Conservation (phyloP, 768 basidiomycete species). For the Hygrophorus pudorinus region DNA sequence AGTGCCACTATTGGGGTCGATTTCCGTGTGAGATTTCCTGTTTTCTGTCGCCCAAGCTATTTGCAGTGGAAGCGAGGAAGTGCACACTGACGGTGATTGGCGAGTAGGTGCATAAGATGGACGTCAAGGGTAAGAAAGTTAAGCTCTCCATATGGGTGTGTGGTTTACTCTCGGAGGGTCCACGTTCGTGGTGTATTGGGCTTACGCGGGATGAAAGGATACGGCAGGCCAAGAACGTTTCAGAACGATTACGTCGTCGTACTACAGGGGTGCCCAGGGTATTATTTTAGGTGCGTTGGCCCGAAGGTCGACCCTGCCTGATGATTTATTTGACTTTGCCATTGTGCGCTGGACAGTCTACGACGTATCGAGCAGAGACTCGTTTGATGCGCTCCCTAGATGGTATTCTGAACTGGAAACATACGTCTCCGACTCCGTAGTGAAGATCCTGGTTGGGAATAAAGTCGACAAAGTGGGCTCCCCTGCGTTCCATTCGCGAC, state of each 20-base stretch:
- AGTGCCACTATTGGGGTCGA: slow-evolving; percentile 82
- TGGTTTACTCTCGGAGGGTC: slow-evolving; percentile 5
- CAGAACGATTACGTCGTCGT: slow-evolving; percentile 88
- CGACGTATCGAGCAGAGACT: slow-evolving; percentile 86
- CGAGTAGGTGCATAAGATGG: slow-evolving; percentile 77
- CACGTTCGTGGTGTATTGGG: neutral
- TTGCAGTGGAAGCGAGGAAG: neutral
- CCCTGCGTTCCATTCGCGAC: neutral
- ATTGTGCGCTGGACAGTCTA: slow-evolving; percentile 50
- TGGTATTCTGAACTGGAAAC: slow-evolving; percentile 94
- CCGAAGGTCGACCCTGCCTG: slow-evolving; percentile 15
- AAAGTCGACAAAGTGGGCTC: slow-evolving; percentile 78
- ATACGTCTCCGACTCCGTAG: slow-evolving; percentile 76
- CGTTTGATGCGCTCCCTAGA: slow-evolving; percentile 87
- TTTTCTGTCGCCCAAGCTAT: neutral
- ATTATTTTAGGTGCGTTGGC: slow-evolving; percentile 54
- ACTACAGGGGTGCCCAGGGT: slow-evolving; percentile 85
- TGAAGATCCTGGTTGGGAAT: slow-evolving; percentile 91
- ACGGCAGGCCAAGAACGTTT: slow-evolving; percentile 97
- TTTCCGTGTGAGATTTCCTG: slow-evolving; percentile 51
- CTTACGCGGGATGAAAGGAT: slow-evolving; percentile 49
- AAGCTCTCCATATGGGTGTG: slow-evolving; percentile 96
- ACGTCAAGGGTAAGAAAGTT: slow-evolving; percentile 69
- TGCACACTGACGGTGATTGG: neutral
- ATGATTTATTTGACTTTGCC: too few species aligned